Base-by-base conservation (phyloP, 176 grass and related monocot species). In the Eleusine coracana region DNA sequence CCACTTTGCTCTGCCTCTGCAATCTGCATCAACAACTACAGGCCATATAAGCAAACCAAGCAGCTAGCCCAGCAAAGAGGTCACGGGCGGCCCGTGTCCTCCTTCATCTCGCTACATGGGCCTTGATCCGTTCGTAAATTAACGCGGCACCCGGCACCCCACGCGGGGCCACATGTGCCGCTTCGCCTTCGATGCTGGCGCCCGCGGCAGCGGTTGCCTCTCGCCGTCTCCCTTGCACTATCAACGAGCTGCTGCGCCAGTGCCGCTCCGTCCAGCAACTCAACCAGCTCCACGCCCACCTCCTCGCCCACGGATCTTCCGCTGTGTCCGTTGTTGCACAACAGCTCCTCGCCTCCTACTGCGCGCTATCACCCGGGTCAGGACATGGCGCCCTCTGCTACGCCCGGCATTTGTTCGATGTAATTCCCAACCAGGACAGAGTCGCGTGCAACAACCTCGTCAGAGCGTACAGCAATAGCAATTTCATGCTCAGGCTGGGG, bases 251-350 rank as follows among this genome's bases (percentile, higher is more conserved):
- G 21, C 78, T 82, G 59, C 67, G 49, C 49, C 67, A 48, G 4
- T 78, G 66, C 82, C 58, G 55, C 73, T 74, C 82, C 82, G 8
- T 79, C 72, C 67, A 62, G 2, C 78, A 27, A 7, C 85, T 91
- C 73, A 52, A 18, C 72, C 85, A 91, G 73, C 31, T 88, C 41
- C 86, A 91, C 73, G 82, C 78, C 39, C 78, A 64, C 58, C 77
- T 85, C 72, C 6, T 91, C 38, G 60, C 41, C 6, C 59, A 28
- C 18, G 82, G 72, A 0, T 16, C 41, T 8, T 18, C 13, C 46
- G 15, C 31, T 8, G 27, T 13, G 5, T 5, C 17, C 2, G 27
- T 45, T 18, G 3, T 65, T 59, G 56, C 73, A 10, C 27, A 81
- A 16, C 77, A 87, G 36, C 77, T 91, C 12, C 10, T 87, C 39